Conservation (phyloP, 169 alveolate genomes). For the Babesia ovata region DNA sequence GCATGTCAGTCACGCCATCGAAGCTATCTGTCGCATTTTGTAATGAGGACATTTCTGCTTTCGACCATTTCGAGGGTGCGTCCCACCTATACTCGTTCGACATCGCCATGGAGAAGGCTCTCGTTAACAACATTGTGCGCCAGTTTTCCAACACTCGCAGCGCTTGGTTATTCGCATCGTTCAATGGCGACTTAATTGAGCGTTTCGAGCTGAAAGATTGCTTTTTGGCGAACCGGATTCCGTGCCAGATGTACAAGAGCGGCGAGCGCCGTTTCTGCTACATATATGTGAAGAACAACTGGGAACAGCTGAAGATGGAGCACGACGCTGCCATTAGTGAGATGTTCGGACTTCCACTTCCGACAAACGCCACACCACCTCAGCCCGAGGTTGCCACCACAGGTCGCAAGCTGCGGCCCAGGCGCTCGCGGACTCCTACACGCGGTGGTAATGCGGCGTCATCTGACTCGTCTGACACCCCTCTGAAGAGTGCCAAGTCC, state of each 20-base stretch:
- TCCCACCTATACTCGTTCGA: conserved; percentile 86
- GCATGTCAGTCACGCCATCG: conserved; percentile 1
- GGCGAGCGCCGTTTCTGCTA: conserved; percentile 82
- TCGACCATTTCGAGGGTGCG: conserved; percentile 81
- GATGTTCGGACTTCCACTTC: background rate
- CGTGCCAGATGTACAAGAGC: conserved; percentile 82
- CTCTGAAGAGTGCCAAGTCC: conserved; percentile 48
- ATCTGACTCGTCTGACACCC: conserved; percentile 67
- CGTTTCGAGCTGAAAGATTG: conserved; percentile 71
- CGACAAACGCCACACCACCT: background rate
- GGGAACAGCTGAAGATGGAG: conserved; percentile 65
- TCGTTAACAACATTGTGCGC: conserved; percentile 78
- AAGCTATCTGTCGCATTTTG: conserved; percentile 71
- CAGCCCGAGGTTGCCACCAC: background rate
- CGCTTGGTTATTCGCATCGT: conserved; percentile 75
- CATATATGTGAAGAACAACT: conserved; percentile 79
- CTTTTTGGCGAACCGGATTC: conserved; percentile 71
- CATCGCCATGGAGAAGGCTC: conserved; percentile 86
- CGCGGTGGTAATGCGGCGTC: conserved; percentile 74
- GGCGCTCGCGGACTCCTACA: conserved; percentile 24
- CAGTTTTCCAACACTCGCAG: conserved; percentile 68
- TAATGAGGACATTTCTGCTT: conserved; percentile 82
- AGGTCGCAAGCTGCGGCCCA: background rate
- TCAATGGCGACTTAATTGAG: conserved; percentile 72
- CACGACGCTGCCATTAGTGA: conserved; percentile 5